phyloP scores from a whole-genome alignment of 768 basidiomycete species.

The Termitomyces sp. region DNA sequence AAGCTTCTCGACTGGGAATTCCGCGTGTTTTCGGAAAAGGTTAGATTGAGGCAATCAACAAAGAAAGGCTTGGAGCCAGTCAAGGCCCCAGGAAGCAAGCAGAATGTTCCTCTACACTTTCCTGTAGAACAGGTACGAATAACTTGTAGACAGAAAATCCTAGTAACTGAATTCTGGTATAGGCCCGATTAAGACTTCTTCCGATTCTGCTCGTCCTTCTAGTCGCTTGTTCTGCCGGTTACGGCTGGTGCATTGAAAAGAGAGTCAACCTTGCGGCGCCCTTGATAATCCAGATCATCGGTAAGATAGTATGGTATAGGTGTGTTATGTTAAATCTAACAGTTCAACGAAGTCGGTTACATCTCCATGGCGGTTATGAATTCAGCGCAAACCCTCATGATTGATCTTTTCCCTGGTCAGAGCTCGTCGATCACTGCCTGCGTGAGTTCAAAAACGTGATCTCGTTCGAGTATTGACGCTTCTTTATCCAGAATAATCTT shows the following conservation, averaged over 20 bases:
- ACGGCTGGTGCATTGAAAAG: slow-evolving; percentile 60
- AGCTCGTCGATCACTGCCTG: slow-evolving; percentile 72
- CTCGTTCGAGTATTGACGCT: background rate
- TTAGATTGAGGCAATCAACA: slow-evolving; percentile 27
- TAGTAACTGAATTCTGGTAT: background rate
- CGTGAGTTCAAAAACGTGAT: slow-evolving; percentile 38
- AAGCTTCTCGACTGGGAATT: slow-evolving; percentile 69
- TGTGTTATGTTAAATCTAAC: background rate
- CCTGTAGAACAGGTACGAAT: slow-evolving; percentile 51
- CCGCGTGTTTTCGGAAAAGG: slow-evolving; percentile 33
- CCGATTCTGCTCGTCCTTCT: slow-evolving; percentile 42
- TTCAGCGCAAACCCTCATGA: slow-evolving; percentile 55
- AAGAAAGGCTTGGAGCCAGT: background rate
- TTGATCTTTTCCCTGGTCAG: slow-evolving; percentile 62
- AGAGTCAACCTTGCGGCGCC: slow-evolving; percentile 51
- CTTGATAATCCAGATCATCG: slow-evolving; percentile 44
- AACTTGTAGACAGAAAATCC: background rate
- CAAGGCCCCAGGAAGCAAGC: slow-evolving; percentile 12
- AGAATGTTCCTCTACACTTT: slow-evolving; percentile 36
- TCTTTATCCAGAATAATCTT: slow-evolving; percentile 57
- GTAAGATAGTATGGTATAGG: slow-evolving; percentile 16
- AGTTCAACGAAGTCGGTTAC: slow-evolving; percentile 46
- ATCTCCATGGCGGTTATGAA: slow-evolving; percentile 50
- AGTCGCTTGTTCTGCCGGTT: slow-evolving; percentile 42
- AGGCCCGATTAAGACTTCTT: slow-evolving; percentile 50